A percentile compares a stretch with the other conserved stretches of the same genome.
phyloP scores from a whole-genome alignment of 768 basidiomycete genomes.

The Podaxis pistillaris region DNA sequence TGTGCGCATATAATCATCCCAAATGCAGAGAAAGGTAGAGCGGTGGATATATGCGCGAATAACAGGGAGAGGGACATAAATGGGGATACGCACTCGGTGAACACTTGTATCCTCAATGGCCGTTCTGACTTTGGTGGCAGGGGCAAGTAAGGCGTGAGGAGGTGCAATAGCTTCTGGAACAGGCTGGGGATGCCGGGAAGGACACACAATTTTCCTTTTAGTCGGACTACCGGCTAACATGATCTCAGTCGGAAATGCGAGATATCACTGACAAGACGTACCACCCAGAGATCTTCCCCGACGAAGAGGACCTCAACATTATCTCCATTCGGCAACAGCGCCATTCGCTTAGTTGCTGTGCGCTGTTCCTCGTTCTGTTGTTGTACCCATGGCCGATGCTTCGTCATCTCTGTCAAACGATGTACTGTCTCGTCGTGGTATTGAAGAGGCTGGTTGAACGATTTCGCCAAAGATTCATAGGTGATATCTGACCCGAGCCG shows the following conservation, averaged over 20 bases:
- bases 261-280: conserved; percentile 32
- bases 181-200: conserved; percentile 89
- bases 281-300: conserved; percentile 82
- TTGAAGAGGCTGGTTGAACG: conserved; percentile 69
- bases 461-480: conserved; percentile 81
- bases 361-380: conserved; percentile 74
- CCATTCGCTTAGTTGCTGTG: conserved; percentile 83
- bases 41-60: background rate
- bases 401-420: conserved; percentile 66
- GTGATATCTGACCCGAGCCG: conserved; percentile 61
- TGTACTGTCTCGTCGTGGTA: conserved; percentile 77
- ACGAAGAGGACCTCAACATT: conserved; percentile 79
- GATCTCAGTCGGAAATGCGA: conserved; percentile 1
- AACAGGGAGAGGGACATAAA: background rate
- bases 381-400: conserved; percentile 51
- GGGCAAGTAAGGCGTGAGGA: conserved; percentile 69
- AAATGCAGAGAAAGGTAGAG: background rate
- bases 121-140: conserved; percentile 74
- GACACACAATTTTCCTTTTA: conserved; percentile 84
- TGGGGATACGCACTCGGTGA: conserved; percentile 58
- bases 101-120: conserved; percentile 79
- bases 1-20: background rate
- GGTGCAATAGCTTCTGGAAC: conserved; percentile 79
- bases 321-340: conserved; percentile 66
- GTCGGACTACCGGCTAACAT: conserved; percentile 76